Evolutionary conservation across 768 basidiomycete genomes (phyloP).

Genomic region (Suillus fuscotomentosus): DNA sequence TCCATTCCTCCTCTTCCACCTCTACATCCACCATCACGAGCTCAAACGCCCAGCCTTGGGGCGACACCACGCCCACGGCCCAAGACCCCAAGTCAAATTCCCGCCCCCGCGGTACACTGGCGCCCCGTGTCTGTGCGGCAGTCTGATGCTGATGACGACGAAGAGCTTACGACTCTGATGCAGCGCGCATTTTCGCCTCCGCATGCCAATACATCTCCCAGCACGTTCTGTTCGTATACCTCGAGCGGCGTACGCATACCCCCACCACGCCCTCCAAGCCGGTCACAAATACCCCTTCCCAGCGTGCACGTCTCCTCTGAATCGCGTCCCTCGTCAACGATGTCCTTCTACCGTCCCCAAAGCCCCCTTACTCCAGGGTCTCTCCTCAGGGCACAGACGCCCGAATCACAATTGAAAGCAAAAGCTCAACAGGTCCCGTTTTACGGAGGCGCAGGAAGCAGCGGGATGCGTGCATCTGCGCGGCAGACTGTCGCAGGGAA

Average conservation of each 20-base stretch:
- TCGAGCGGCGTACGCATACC: conserved; percentile 44
- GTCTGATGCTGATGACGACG: conserved; percentile 45
- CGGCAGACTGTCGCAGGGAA: conserved; percentile 38
- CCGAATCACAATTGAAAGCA: conserved; percentile 61
- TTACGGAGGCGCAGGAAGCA: conserved; percentile 37
- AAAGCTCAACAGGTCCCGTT: conserved; percentile 58
- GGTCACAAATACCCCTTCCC: conserved; percentile 82
- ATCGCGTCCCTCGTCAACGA: conserved; percentile 68
- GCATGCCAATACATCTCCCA: conserved; percentile 45
- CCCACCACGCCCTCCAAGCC: conserved; percentile 73
- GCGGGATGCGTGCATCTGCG: conserved; percentile 33
- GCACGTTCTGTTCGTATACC: conserved; percentile 34
- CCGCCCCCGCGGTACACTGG: conserved; percentile 53
- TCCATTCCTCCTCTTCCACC: conserved; percentile 35
- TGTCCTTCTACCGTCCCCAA: conserved; percentile 64
- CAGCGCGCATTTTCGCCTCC: conserved; percentile 66
- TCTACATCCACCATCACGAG: conserved; percentile 49
- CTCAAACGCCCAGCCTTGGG: conserved; percentile 50
- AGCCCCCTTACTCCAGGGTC: conserved; percentile 45
- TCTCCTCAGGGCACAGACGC: conserved; percentile 61
- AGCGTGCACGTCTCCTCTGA: conserved; percentile 66
- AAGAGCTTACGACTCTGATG: conserved; percentile 41
- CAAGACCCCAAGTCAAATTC: conserved; percentile 80
- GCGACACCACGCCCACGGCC: conserved; percentile 67
- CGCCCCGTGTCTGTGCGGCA: conserved; percentile 48